Evolutionary conservation across 2,329 filamentous ascomycete genomes (phyloP).

Genomic region (Neopestalotiopsis rosae): DNA sequence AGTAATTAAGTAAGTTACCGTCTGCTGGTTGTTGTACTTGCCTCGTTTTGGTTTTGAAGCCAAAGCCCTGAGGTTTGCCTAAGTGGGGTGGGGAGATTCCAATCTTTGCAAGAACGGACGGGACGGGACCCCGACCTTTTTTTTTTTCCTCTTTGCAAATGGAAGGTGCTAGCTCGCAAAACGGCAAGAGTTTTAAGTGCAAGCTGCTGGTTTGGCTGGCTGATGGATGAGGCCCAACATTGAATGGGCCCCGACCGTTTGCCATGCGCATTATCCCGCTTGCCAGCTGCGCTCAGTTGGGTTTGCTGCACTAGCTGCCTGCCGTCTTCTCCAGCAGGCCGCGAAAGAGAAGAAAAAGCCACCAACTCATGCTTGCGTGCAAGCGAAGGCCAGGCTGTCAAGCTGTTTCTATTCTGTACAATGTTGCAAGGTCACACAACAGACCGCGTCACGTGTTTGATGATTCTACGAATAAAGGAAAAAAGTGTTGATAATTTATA

Average conservation of each 20-base stretch:
- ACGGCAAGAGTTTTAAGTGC: too few relatives aligned
- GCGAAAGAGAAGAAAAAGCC: background rate
- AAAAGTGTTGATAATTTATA: background rate
- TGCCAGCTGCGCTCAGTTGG: too few relatives aligned
- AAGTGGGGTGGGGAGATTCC: background rate
- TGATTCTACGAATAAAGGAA: background rate
- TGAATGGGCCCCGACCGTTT: too few relatives aligned
- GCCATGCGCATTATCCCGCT: too few relatives aligned
- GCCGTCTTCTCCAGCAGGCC: too few relatives aligned
- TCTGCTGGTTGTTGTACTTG: background rate
- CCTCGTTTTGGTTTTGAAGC: background rate
- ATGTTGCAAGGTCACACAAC: background rate
- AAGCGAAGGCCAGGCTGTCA: background rate
- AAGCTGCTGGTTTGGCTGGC: too few relatives aligned
- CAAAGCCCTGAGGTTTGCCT: slow-evolving; percentile 1
- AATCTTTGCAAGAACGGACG: background rate
- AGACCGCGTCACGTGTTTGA: background rate
- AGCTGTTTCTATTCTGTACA: too few relatives aligned
- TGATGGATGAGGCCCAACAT: too few relatives aligned
- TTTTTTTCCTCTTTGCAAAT: too few relatives aligned
- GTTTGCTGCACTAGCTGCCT: too few relatives aligned
- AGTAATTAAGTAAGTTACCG: too few relatives aligned
- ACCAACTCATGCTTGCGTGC: background rate
- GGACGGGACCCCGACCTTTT: background rate
- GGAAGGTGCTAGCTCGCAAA: too few relatives aligned